Base-by-base conservation (phyloP, 2,329 filamentous ascomycete species). In the Helicocarpus griseus region DNA sequence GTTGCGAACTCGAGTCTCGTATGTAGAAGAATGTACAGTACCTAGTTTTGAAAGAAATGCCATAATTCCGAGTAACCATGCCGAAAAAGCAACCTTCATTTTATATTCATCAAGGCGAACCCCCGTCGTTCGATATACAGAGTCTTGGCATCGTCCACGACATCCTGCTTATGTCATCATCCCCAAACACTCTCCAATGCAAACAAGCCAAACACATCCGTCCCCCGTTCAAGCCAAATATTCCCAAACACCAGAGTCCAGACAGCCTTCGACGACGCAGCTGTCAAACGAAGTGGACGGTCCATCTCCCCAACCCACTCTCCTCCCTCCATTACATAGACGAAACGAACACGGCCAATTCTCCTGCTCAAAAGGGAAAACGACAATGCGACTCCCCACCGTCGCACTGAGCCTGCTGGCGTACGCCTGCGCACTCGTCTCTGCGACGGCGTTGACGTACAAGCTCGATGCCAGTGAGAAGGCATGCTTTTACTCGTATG, bases 391-490 rank as follows among this genome's bases (percentile, higher is more conserved):
- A 73, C 69, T 84, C 58, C 73, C 77, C 56, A 70, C 78, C 57
- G 62, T 87, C 55, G 72, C 81, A 50, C 75, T 79, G 61, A 81
- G 85, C 74, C 78, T 93, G 50, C 66, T 94, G 68, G 86, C 86
- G 73, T 82, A 78, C 63, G 86, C 86, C 73, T 82, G 78, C 63
- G 71, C 85, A 54, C 75, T 86, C 54, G 86, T 85, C 49, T 83
- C 86, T 50, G 89, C 89, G 35, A 98, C 93, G 4, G 90, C 93
- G 38, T 78, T 98, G 65, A 98, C 93, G 45, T 98, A 96, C 77
- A 88, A 90, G 73, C 78, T 98, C 44, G 74, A 78, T 49, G 87
- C 93, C 48, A 87, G 94, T 74, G 93, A 97, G 77, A 89, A 87
- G 72, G 89, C 93, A 54, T 98, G 93, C 77, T 98, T 98, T 81